Conservation (phyloP, 2,329 filamentous ascomycete genomes). For the Phoma sp. region DNA sequence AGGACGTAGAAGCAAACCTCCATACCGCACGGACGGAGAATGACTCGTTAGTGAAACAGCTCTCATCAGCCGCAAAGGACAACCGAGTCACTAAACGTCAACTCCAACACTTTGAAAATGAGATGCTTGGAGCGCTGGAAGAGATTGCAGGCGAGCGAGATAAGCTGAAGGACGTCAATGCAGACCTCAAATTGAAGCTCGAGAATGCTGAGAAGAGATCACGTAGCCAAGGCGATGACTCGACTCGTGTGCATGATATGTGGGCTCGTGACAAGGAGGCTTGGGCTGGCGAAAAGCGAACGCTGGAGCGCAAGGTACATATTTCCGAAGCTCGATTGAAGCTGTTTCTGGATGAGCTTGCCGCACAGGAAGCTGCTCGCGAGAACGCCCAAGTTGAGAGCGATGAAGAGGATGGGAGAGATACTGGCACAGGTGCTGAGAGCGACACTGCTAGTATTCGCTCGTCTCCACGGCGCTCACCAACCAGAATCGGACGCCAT, state of each 20-base stretch:
- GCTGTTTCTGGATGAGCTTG: conserved; percentile 82
- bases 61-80: conserved; percentile 74
- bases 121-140: conserved; percentile 82
- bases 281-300: conserved; percentile 85
- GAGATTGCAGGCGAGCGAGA: conserved; percentile 87
- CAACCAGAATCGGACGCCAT: conserved; percentile 56
- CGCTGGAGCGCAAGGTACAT: conserved; percentile 82
- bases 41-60: conserved; percentile 68
- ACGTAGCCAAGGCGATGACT: conserved; percentile 81
- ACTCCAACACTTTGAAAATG: conserved; percentile 83
- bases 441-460: conserved; percentile 75
- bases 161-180: conserved; percentile 73
- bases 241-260: conserved; percentile 74
- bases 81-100: conserved; percentile 82
- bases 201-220: conserved; percentile 79
- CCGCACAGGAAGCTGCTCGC: conserved; percentile 64
- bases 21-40: conserved; percentile 75
- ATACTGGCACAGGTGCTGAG: conserved; percentile 60
- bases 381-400: conserved; percentile 55
- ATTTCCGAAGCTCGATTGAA: conserved; percentile 89
- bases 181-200: conserved; percentile 77
- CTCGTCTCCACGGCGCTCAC: conserved; percentile 63
- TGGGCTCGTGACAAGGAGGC: conserved; percentile 84
- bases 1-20: conserved; percentile 77
- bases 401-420: conserved; percentile 67